Conservation (phyloP, 2,329 filamentous ascomycete genomes). For the Fusarium chuoi region DNA sequence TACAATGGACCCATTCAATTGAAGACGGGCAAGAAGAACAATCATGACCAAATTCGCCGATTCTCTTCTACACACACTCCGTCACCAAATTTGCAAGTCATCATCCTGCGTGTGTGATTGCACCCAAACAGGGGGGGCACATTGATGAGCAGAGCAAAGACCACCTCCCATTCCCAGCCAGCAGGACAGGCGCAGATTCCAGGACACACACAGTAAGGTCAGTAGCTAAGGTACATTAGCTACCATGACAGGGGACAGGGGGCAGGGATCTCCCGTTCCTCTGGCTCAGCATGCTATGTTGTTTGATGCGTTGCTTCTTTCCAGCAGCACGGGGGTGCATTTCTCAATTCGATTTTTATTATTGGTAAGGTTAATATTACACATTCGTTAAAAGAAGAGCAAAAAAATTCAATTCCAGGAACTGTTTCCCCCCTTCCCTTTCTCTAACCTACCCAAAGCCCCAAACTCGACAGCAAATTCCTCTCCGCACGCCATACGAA, state of each 20-base stretch:
- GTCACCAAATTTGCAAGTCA: slow-evolving; percentile 41
- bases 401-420: background rate
- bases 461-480: slow-evolving; percentile 3
- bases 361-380: background rate
- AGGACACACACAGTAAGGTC: slow-evolving; percentile 23
- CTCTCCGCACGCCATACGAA: slow-evolving; percentile 20
- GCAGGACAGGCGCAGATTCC: slow-evolving; percentile 27
- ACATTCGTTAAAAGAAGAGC: background rate
- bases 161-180: slow-evolving; percentile 23
- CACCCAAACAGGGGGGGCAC: slow-evolving; percentile 38
- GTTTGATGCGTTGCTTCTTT: background rate
- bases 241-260: slow-evolving; percentile 41
- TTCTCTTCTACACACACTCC: slow-evolving; percentile 30
- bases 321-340: background rate
- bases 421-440: background rate
- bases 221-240: slow-evolving; percentile 1
- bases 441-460: background rate
- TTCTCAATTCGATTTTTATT: background rate
- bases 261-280: slow-evolving; percentile 38
- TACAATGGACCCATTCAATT: background rate
- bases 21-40: background rate
- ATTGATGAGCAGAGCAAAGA: slow-evolving; percentile 39
- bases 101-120: slow-evolving; percentile 22
- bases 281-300: slow-evolving; percentile 16
- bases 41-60: background rate